Conservation (phyloP, 345 rosid genomes). For the Rhizophora apiculata region DNA sequence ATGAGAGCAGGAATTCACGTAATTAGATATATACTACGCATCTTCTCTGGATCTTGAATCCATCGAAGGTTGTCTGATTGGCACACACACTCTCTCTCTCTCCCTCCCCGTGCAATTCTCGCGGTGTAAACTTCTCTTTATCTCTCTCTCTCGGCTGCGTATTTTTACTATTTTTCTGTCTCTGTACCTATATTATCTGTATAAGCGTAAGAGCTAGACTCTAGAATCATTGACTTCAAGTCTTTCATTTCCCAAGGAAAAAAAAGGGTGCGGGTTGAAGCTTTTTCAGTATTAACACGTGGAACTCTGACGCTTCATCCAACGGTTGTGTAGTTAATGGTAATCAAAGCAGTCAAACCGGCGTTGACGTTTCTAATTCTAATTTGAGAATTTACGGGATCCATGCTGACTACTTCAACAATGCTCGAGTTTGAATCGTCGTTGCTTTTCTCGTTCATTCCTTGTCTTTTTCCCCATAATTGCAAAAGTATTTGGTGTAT, state of each 20-base stretch:
- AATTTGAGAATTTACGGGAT: background rate
- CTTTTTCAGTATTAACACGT: background rate
- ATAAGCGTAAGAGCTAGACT: background rate
- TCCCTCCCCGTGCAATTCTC: background rate
- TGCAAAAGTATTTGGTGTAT: too few relatives aligned
- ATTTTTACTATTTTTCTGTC: background rate
- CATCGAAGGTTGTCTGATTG: background rate
- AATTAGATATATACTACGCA: background rate
- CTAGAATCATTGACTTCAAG: conserved; percentile 10
- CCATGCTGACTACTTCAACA: too few relatives aligned
- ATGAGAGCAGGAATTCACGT: too few relatives aligned
- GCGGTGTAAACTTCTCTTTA: too few relatives aligned
- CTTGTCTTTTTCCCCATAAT: background rate
- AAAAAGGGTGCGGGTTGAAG: background rate
- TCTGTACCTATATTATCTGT: background rate
- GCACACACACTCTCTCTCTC: background rate
- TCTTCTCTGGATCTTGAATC: conserved; percentile 19
- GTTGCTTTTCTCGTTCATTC: background rate
- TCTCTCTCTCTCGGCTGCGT: background rate
- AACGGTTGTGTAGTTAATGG: background rate
- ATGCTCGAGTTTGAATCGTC: background rate
- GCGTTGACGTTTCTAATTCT: background rate
- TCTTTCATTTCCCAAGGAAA: background rate
- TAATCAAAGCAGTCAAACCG: background rate
- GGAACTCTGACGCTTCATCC: background rate